phyloP scores from a whole-genome alignment of 192 early-diverging fungal species.

The Phlyctochytrium arcticum region DNA sequence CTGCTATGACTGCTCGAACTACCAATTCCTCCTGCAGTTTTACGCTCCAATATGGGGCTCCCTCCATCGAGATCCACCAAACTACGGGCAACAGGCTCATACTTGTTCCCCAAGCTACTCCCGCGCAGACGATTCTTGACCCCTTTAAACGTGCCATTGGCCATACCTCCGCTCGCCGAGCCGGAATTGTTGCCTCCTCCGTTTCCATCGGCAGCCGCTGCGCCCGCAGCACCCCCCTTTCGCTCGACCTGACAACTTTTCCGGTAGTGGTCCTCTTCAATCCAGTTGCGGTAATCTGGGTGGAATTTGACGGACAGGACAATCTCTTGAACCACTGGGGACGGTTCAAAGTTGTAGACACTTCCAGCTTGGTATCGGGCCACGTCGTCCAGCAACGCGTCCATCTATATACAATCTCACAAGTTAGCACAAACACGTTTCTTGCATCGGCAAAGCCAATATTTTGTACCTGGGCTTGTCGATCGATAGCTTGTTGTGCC shows the following conservation, averaged over 20 bases:
- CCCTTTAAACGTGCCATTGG: neutral
- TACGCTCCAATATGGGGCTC: no score
- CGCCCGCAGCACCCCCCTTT: neutral
- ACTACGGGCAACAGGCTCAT: constrained; percentile 11
- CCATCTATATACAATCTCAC: no score
- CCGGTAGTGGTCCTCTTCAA: constrained; percentile 27
- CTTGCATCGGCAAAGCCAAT: no score
- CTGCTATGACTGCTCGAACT: neutral
- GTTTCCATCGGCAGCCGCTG: neutral
- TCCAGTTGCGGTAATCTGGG: constrained; percentile 14
- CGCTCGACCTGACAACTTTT: constrained; percentile 14
- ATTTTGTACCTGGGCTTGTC: constrained; percentile 33
- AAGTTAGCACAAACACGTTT: no score
- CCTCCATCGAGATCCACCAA: neutral
- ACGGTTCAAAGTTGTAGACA: constrained; percentile 18
- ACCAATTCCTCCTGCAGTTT: no score
- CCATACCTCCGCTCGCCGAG: no score
- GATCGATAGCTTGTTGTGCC: constrained; percentile 23
- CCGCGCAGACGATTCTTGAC: constrained; percentile 15
- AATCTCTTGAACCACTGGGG: constrained; percentile 16
- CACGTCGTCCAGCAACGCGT: constrained; percentile 31
- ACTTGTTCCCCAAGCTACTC: neutral
- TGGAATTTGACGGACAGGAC: constrained; percentile 8
- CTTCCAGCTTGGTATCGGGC: constrained; percentile 17
- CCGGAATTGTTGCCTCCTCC: no score